Evolutionary conservation across 129 eudicot genomes (phyloP).

Genomic region (Mikania micrantha): DNA sequence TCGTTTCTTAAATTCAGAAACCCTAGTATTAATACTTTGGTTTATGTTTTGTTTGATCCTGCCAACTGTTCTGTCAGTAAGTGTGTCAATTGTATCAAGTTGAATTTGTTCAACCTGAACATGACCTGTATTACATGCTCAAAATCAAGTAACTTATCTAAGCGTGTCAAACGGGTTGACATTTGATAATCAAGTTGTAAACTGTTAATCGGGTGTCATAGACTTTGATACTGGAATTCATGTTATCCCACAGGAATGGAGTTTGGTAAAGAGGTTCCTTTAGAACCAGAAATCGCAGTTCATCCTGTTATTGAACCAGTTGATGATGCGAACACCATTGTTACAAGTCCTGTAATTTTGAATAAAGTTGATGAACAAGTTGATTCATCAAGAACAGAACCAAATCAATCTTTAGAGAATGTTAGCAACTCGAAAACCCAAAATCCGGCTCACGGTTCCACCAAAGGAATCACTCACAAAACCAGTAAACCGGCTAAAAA

Average conservation of each 20-base stretch:
- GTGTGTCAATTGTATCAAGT: too few relatives aligned
- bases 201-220: neutral
- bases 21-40: neutral
- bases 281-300: slow-evolving; percentile 30
- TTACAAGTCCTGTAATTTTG: slow-evolving; percentile 16
- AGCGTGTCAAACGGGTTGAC: too few relatives aligned
- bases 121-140: too few relatives aligned
- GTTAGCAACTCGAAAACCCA: slow-evolving; percentile 12
- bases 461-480: slow-evolving; percentile 22
- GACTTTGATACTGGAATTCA: neutral
- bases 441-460: slow-evolving; percentile 7
- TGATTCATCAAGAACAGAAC: slow-evolving; percentile 24
- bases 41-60: slow-evolving; percentile 13
- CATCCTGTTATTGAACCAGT: slow-evolving; percentile 9
- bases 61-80: too few relatives aligned
- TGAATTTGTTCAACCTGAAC: too few relatives aligned
- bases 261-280: slow-evolving; percentile 43
- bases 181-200: neutral
- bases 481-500: slow-evolving; percentile 31
- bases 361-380: slow-evolving; percentile 19
- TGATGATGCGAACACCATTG: slow-evolving; percentile 17
- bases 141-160: too few relatives aligned
- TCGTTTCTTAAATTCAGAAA: neutral
- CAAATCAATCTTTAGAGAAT: slow-evolving; percentile 24
- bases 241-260: slow-evolving; percentile 39